Evolutionary conservation across 495 filamentous ascomycete species (phyloP).

Genomic region (Pseudoneurospora amorphoporcata): DNA sequence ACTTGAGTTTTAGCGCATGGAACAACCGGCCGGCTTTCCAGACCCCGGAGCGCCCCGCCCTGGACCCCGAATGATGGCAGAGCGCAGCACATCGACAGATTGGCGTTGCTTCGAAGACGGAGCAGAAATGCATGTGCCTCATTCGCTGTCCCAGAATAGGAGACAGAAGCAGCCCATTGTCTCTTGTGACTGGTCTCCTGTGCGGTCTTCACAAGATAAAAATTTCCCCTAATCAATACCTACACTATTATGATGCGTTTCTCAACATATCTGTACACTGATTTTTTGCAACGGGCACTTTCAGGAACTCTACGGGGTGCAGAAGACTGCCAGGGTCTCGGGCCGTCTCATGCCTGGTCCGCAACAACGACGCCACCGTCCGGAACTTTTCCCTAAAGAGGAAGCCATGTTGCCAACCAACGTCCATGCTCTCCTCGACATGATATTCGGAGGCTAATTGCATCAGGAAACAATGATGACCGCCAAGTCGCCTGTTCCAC

Average conservation of each 20-base stretch:
- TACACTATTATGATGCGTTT: neutral
- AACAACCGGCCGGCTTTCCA: neutral
- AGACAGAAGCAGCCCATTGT: neutral
- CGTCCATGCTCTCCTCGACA: slow-evolving; percentile 6
- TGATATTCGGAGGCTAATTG: slow-evolving; percentile 3
- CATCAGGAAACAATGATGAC: slow-evolving; percentile 1
- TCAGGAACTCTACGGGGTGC: neutral
- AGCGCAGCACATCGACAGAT: slow-evolving; percentile 2
- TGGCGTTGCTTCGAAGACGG: neutral
- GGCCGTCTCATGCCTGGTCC: neutral
- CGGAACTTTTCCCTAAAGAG: slow-evolving; percentile 13
- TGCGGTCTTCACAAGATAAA: neutral
- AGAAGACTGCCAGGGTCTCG: neutral
- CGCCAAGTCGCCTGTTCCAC: slow-evolving; percentile 4
- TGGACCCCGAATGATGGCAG: slow-evolving; percentile 5
- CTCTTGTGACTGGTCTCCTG: neutral
- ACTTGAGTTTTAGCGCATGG: neutral
- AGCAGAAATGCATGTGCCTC: neutral
- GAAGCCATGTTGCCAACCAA: slow-evolving; percentile 11
- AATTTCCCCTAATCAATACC: too few relatives aligned
- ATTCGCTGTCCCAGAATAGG: neutral
- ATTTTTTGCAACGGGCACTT: neutral
- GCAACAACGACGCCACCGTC: slow-evolving; percentile 5
- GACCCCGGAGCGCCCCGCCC: neutral
- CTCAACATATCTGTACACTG: neutral